phyloP scores from a whole-genome alignment of 2,329 filamentous ascomycete genomes.

The Colletotrichum melonis region DNA sequence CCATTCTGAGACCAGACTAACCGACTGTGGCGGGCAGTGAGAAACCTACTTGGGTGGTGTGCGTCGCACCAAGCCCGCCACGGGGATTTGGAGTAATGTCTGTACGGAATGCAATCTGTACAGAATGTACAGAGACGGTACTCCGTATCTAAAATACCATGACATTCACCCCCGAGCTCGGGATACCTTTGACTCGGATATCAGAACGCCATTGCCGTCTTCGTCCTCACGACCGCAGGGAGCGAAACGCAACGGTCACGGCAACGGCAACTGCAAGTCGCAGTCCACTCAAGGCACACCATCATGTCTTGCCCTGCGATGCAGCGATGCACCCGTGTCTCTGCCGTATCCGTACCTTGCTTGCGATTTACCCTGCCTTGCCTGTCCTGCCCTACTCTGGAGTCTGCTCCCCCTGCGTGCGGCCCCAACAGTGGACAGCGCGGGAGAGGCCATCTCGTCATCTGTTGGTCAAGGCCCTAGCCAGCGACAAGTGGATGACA shows the following conservation, averaged over 20 bases:
- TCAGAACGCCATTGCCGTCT: neutral
- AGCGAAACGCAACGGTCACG: neutral
- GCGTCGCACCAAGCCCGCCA: too few species aligned
- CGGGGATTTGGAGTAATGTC: too few species aligned
- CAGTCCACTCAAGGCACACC: neutral
- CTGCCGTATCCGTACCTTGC: neutral
- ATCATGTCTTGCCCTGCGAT: neutral
- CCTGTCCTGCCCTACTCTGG: neutral
- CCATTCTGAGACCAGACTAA: neutral
- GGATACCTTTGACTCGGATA: too few species aligned
- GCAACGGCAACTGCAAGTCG: neutral
- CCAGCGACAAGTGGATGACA: constrained; percentile 10
- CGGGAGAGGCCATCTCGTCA: constrained; percentile 24
- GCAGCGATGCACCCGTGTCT: neutral
- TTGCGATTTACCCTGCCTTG: neutral
- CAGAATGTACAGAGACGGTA: too few species aligned
- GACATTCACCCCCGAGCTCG: too few species aligned
- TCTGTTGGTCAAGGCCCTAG: constrained; percentile 19
- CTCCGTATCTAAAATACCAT: too few species aligned
- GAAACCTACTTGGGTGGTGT: too few species aligned
- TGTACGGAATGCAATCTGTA: neutral
- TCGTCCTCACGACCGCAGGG: neutral
- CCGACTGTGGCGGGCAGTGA: neutral
- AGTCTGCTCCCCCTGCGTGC: constrained; percentile 7
- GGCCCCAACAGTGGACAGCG: constrained; percentile 10